A percentile compares a stretch with the other conserved stretches of the same genome.
phyloP scores from a whole-genome alignment of 495 filamentous ascomycete genomes.

The Penicillium angulare region DNA sequence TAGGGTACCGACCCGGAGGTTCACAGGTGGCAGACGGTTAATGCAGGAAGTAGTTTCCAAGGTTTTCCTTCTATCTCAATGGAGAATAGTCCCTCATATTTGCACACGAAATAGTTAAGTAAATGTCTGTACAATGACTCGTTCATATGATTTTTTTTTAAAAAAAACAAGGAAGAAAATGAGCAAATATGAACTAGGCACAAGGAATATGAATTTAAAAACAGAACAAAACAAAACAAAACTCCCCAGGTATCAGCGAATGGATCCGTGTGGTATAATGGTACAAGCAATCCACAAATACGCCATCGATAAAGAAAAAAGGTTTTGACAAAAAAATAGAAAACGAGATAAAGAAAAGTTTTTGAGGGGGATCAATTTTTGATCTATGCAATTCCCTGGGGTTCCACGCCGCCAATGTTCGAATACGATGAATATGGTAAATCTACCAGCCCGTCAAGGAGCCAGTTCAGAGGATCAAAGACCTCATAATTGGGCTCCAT shows the following conservation, averaged over 20 bases:
- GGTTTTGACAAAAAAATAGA: slow-evolving; percentile 14
- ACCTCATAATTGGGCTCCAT: slow-evolving; percentile 72
- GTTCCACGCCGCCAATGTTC: slow-evolving; percentile 39
- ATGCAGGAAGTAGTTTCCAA: no score
- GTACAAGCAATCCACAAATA: slow-evolving; percentile 23
- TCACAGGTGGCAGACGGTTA: no score
- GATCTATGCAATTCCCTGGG: slow-evolving; percentile 34
- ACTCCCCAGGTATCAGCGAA: slow-evolving; percentile 23
- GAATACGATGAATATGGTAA: slow-evolving; percentile 65
- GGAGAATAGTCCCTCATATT: no score
- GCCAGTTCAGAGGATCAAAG: slow-evolving; percentile 88
- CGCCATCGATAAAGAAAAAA: slow-evolving; percentile 11
- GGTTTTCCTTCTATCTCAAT: no score
- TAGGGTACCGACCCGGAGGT: no score
- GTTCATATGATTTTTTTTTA: no score
- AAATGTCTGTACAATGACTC: background rate
- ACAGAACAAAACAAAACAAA: slow-evolving; percentile 9
- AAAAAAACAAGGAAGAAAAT: background rate
- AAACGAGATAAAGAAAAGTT: slow-evolving; percentile 4
- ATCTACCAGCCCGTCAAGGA: slow-evolving; percentile 80
- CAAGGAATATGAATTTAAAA: no score
- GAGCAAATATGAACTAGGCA: background rate
- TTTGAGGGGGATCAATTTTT: background rate
- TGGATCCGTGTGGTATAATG: slow-evolving; percentile 29
- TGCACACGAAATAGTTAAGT: no score